These are phyloP conservation scores for Suhomyces taliae DNA, from an alignment of 1,139 yeast species.

Conservation along the genomic window DNA sequence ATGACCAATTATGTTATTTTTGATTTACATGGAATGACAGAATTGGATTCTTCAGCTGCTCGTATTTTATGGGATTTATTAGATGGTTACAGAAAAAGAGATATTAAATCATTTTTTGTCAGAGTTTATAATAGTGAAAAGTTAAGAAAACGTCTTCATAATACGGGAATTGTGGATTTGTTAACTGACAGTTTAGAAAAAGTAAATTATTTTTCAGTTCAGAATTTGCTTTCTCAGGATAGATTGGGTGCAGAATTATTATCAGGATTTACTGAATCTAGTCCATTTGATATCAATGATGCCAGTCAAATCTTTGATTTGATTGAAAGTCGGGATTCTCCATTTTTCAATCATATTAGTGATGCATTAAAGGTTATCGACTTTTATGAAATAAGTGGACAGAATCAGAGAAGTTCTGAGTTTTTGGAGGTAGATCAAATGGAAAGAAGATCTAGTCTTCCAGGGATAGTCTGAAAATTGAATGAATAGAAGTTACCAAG, in stretches of 20 bases:
- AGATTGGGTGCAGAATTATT: neutral
- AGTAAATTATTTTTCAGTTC: constrained; percentile 30
- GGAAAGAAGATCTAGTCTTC: constrained; percentile 8
- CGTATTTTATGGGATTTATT: constrained; percentile 69
- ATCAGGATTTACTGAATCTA: constrained; percentile 3
- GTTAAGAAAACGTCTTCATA: constrained; percentile 30
- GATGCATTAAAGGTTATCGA: constrained; percentile 47
- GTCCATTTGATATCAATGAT: constrained; percentile 11
- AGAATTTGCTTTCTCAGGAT: constrained; percentile 9
- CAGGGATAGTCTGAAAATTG: constrained; percentile 2
- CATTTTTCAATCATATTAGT: constrained; percentile 42
- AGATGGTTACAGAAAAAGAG: constrained; percentile 51
- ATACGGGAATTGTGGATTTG: constrained; percentile 34
- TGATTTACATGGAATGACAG: constrained; percentile 85
- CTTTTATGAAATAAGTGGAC: constrained; percentile 26
- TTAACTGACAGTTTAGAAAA: constrained; percentile 27
- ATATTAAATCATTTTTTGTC: constrained; percentile 63
- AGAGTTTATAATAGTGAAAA: constrained; percentile 51
- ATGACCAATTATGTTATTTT: constrained; percentile 71
- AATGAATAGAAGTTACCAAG: too few species aligned
- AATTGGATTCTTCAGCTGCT: constrained; percentile 83
- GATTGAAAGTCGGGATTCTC: constrained; percentile 29
- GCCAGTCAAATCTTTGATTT: constrained; percentile 20
- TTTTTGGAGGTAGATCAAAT: constrained; percentile 10
- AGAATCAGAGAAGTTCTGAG: constrained; percentile 1